A percentile compares a stretch with the other conserved stretches of the same genome.
phyloP scores from a whole-genome alignment of 2,329 filamentous ascomycete genomes.

The Sclerotinia trifoliorum region DNA sequence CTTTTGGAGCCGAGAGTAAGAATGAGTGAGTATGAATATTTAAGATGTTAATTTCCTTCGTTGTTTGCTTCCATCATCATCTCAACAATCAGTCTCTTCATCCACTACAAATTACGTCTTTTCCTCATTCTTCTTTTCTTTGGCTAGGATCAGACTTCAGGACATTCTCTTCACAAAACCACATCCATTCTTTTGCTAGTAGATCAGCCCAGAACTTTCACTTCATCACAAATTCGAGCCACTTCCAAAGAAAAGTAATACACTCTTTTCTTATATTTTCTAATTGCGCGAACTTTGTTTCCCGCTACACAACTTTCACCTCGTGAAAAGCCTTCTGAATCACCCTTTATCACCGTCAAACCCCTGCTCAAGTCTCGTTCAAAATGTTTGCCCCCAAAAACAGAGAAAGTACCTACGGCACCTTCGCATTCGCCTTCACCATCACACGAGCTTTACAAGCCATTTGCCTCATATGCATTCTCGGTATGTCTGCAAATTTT shows the following conservation, averaged over 20 bases:
- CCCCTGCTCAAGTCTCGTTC: slow-evolving; percentile 8
- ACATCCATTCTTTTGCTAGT: slow-evolving; percentile 35
- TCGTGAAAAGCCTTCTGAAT: neutral
- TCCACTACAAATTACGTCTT: slow-evolving; percentile 33
- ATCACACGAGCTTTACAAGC: slow-evolving; percentile 69
- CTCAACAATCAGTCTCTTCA: slow-evolving; percentile 33
- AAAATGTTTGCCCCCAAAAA: slow-evolving; percentile 27
- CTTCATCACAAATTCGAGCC: slow-evolving; percentile 15
- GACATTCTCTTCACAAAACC: slow-evolving; percentile 37
- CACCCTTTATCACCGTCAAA: neutral
- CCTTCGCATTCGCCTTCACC: slow-evolving; percentile 76
- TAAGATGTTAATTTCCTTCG: slow-evolving; percentile 33
- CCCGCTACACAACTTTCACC: neutral
- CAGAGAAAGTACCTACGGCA: slow-evolving; percentile 47
- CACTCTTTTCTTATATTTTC: neutral
- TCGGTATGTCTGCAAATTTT: slow-evolving; percentile 81
- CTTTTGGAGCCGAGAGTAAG: slow-evolving; percentile 20
- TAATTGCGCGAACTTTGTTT: neutral
- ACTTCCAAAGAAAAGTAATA: neutral
- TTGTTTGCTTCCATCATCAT: slow-evolving; percentile 34
- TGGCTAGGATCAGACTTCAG: slow-evolving; percentile 19
- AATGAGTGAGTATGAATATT: slow-evolving; percentile 32
- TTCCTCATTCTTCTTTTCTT: slow-evolving; percentile 30
- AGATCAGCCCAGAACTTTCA: slow-evolving; percentile 32
- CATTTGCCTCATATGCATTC: slow-evolving; percentile 69